These are phyloP conservation scores for Aquanectria penicillioides DNA, from an alignment of 2,329 filamentous ascomycete genomes.

Conservation along the genomic window DNA sequence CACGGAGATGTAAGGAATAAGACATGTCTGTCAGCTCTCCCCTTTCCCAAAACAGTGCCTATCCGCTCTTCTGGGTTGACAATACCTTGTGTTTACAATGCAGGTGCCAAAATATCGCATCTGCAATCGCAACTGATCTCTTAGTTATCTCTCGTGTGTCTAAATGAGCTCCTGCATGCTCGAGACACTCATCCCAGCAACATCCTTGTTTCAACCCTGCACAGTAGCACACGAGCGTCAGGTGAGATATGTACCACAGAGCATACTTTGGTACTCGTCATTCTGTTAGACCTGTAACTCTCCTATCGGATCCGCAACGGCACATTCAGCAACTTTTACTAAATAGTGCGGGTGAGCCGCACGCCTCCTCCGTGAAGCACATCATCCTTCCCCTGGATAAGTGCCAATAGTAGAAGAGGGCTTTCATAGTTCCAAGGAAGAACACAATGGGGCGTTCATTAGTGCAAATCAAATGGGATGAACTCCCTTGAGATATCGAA, in stretches of 20 bases:
- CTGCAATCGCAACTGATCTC: slow-evolving; percentile 14
- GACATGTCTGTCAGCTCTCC: background rate
- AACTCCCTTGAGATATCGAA: background rate
- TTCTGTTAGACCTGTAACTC: slow-evolving; percentile 1
- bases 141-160: background rate
- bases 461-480: slow-evolving; percentile 6
- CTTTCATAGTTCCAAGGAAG: too few relatives aligned
- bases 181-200: background rate
- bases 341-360: background rate
- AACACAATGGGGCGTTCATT: background rate
- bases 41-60: background rate
- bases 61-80: background rate
- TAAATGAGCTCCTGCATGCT: background rate
- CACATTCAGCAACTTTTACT: slow-evolving; percentile 5
- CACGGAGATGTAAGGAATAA: too few relatives aligned
- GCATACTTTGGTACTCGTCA: background rate
- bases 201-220: slow-evolving; percentile 6
- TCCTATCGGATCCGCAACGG: slow-evolving; percentile 8
- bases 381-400: too few relatives aligned
- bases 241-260: slow-evolving; percentile 4
- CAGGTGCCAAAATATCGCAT: background rate
- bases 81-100: background rate
- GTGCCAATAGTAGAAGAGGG: too few relatives aligned
- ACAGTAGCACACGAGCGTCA: slow-evolving; percentile 3
- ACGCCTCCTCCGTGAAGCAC: too few relatives aligned